Evolutionary conservation across 129 eudicot species (phyloP).

Genomic region (Escallonia herrerae): DNA sequence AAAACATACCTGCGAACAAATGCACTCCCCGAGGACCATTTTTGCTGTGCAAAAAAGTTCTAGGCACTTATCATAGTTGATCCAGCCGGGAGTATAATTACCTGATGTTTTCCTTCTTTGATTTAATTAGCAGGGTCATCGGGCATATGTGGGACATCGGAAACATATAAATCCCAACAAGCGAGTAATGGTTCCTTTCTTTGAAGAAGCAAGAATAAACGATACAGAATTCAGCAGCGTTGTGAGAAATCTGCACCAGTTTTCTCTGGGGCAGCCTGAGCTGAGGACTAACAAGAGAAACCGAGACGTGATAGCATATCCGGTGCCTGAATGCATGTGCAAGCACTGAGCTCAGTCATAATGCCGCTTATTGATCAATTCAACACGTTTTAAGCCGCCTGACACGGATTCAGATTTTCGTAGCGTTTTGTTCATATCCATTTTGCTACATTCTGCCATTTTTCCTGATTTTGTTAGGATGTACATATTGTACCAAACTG

Average conservation of each 20-base stretch:
- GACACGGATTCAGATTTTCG: not conserved
- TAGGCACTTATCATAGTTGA: no score
- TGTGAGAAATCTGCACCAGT: conserved; percentile 26
- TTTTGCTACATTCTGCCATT: not conserved
- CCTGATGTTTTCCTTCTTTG: no score
- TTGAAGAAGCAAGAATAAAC: conserved; percentile 13
- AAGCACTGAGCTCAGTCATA: conserved; percentile 17
- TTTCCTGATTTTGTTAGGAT: no score
- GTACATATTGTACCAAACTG: no score
- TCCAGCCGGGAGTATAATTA: no score
- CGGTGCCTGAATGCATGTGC: conserved; percentile 84
- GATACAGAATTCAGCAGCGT: conserved; percentile 14
- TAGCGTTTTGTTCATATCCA: no score
- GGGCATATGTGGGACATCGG: conserved; percentile 74
- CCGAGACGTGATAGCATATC: conserved; percentile 55
- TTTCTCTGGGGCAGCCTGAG: conserved; percentile 52
- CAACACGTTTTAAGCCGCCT: not conserved
- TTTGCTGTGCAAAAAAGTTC: no score
- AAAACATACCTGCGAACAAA: no score
- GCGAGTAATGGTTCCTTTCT: conserved; percentile 28
- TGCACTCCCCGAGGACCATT: no score
- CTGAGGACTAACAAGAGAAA: conserved; percentile 43
- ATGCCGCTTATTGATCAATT: not conserved
- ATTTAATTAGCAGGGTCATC: conserved; percentile 40
- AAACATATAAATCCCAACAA: conserved; percentile 48